phyloP scores from a whole-genome alignment of 306 rosid species.

The Benincasa hispida region DNA sequence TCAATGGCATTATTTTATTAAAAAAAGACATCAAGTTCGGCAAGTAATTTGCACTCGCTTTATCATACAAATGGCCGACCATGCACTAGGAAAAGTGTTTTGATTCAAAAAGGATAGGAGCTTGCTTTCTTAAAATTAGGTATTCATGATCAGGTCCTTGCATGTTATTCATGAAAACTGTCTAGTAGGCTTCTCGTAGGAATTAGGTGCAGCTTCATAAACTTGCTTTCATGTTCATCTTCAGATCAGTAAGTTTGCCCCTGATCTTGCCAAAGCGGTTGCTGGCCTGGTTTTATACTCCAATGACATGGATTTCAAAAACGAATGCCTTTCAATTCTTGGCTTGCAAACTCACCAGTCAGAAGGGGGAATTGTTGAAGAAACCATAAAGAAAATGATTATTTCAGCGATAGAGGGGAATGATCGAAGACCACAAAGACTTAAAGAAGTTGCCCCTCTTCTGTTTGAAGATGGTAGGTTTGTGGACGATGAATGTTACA shows the following conservation, averaged over 20 bases:
- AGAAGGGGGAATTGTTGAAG: slow-evolving; percentile 42
- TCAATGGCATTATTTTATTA: not conserved
- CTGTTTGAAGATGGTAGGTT: slow-evolving; percentile 41
- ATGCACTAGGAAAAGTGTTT: not conserved
- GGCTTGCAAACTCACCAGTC: slow-evolving; percentile 50
- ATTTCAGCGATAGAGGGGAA: slow-evolving; percentile 55
- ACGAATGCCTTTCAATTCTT: slow-evolving; percentile 71
- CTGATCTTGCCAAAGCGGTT: slow-evolving; percentile 76
- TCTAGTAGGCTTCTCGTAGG: not conserved
- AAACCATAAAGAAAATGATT: slow-evolving; percentile 44
- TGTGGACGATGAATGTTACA: slow-evolving; percentile 28
- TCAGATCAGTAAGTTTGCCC: slow-evolving; percentile 67
- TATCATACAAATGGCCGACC: not conserved
- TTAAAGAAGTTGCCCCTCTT: slow-evolving; percentile 38
- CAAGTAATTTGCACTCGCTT: not conserved
- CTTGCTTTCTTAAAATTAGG: not conserved
- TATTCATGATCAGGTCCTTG: not conserved
- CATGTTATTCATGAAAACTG: not conserved
- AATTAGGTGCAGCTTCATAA: not conserved
- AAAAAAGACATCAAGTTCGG: not conserved
- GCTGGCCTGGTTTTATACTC: slow-evolving; percentile 73
- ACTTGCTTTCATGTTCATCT: not conserved
- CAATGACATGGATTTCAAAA: slow-evolving; percentile 46
- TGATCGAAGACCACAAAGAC: slow-evolving; percentile 43
- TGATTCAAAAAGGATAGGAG: not conserved